Evolutionary conservation across 257 asterid species (phyloP), one percentile per base, ranked within the genome.

Genomic region (Leonotis leonurus): DNA sequence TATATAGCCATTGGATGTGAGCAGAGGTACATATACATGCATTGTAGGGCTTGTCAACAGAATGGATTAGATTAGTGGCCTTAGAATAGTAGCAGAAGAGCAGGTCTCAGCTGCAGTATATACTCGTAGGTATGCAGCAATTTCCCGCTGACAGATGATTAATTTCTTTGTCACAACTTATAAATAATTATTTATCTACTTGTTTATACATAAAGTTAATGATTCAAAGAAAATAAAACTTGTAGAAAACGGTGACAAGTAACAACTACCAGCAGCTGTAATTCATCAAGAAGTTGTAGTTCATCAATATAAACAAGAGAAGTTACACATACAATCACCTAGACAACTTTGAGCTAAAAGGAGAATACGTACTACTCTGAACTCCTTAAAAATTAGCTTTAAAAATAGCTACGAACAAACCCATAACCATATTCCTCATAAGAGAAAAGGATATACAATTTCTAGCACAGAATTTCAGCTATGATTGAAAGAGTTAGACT

Each of bases 21-120:
- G n/a, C n/a, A n/a, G n/a, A n/a, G n/a, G n/a, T n/a, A 40, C 27
- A 12, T 30, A 41, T 13, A 61, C 24, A 14, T 29, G 18, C 11
- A 24, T 27, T n/a, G 14, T 64, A 26, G 25, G 14, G 53, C 55
- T 40, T 62, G 32, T 7, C 18, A 43, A 57, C n/a, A 58, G 52
- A 56, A 35, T 26, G 24, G 33, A 13, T 40, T 55, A 52, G n/a
- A n/a, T n/a, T n/a, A n/a, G n/a, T 25, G 70, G 35, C 59, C 64
- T 17, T 8, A 18, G 16, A 5, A 13, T 32, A 20, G 49, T 30
- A 51, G 9, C 29, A 17, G 43, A 2, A 49, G 3, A 24, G 25
- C 50, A 35, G 44, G 32, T 17, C 5, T 48, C 33, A 24, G 35
- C 52, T 36, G 24, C 27, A 16, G 44, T 17, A 50, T 20, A 12